These are phyloP conservation scores for Epithele typhae DNA, from an alignment of 768 basidiomycete genomes.

Conservation along the genomic window DNA sequence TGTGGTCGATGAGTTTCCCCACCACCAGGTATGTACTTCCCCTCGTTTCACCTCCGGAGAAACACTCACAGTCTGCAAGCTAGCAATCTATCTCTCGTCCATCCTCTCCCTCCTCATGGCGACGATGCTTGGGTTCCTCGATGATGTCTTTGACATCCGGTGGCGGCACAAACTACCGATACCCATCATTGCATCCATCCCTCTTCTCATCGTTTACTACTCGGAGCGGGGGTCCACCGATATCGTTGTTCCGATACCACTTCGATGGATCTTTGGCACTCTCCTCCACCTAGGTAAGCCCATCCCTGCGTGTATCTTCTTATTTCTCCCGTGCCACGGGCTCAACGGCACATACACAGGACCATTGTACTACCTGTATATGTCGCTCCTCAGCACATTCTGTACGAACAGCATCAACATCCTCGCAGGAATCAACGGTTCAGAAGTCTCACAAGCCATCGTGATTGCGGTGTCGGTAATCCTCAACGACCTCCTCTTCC, in stretches of 20 bases:
- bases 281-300: constrained; percentile 82
- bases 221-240: constrained; percentile 92
- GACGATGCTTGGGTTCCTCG: constrained; percentile 91
- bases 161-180: constrained; percentile 99
- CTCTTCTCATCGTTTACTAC: constrained; percentile 93
- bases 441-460: constrained; percentile 90
- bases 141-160: constrained; percentile 97
- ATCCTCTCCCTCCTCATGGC: constrained; percentile 90
- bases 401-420: constrained; percentile 99
- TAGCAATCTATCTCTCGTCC: constrained; percentile 90
- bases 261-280: constrained; percentile 68
- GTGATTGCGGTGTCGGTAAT: constrained; percentile 90
- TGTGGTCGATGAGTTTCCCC: constrained; percentile 65
- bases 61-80: constrained; percentile 35
- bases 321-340: too few species aligned
- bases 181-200: constrained; percentile 92
- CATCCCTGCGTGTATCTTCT: neutral
- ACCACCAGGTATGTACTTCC: constrained; percentile 60
- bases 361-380: constrained; percentile 93
- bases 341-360: too few species aligned
- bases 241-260: constrained; percentile 85
- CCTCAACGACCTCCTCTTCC: constrained; percentile 87
- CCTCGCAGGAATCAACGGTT: constrained; percentile 94
- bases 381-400: constrained; percentile 94
- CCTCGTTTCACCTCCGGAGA: neutral